Evolutionary conservation across 176 grass and related monocot genomes (phyloP), one percentile per base, ranked within the genome.

Genomic region (Bothriochloa decipiens): DNA sequence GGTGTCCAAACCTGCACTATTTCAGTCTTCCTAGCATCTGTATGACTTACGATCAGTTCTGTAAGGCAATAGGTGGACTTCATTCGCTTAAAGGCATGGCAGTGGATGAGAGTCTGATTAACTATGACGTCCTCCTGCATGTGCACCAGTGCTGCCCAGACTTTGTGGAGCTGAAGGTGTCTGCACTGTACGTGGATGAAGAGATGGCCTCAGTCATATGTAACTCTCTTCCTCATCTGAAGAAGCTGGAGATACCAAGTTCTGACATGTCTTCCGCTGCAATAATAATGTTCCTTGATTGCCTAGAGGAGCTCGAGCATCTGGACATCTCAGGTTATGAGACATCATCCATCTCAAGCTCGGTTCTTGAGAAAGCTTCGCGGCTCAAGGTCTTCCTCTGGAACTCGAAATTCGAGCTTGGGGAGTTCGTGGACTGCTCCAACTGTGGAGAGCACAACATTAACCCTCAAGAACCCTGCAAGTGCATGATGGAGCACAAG

Each of bases 311-410:
- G 63, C 87, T 94, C 4, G 89, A 91, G 68, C 81, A 91, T 79
- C 63, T 94, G 78, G 89, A 94, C 53, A 94, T 94, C 41, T 94
- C 92, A 50, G 92, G 92, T 47, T 91, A 94, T 22, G 76, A 87
- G 73, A 94, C 75, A 61, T 91, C 92, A 0, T 35, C 36, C 0
- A 89, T 94, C 84, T 91, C 89, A 69, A 76, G 80, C 75, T 17
- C 4, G 1, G 75, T 94, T 32, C 84, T 94, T 9, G 41, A 27
- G 13, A 94, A 94, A 81, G 84, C 87, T 89, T 89, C 84, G 6
- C 89, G 81, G 14, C 81, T 94, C 13, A 87, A 91, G 28, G 66
- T 80, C 39, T 94, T 94, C 17, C 46, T 91, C 35, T 94, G 92
- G 92, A 86, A 87, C 72, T 91, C 92, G 8, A 85, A 88, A 36